Base-by-base conservation (phyloP, 345 rosid species). In the Combretum micranthum region DNA sequence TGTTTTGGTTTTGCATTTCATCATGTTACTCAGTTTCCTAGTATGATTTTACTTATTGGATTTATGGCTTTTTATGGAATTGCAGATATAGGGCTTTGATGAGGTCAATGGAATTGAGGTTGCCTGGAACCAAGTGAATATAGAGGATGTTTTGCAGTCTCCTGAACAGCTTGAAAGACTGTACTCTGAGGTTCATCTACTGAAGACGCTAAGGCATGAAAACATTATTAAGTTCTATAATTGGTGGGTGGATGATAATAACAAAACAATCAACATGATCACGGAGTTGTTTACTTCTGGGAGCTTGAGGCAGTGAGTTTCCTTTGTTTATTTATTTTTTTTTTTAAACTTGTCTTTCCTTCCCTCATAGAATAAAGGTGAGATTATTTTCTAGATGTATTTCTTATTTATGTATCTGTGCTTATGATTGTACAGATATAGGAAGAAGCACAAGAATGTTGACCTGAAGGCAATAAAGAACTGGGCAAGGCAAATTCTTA, bases 271-370 rank as follows among this genome's bases (percentile, higher is more conserved):
- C 53, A 88, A 88, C 71, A 88, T 88, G 82, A 88, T 88, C 48
- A 85, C 96, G 1, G 96, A 88, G 75, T 70, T 85, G 37, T 83
- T 85, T 79, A 85, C 93, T 71, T 88, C 96, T 43, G 96, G 96
- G 64, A 85, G 84, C 66, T 64, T 88, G 64, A 81, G 96, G 75
- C 72, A 72, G 96, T 88, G 71, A 75, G 96, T 78, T 75, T 50
- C 50, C 6, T 61, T 64, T 13, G 7, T 6, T 39, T 32, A 23
- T 54, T 48, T 63, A 51, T 26, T 12, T 14, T 16, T 63, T 56
- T 13, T 20, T 21, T 22, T n/a, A 44, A 16, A 13, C 10, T 26
- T 47, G 46, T 7, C 2, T 7, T 7, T 7, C 32, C 6, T 25
- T 25, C 32, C 32, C 32, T 25, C 2, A 25, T 25, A 25, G 32